Evolutionary conservation across 2,329 filamentous ascomycete species (phyloP), one percentile per base, ranked within the genome.

Genomic region (Triangularia verruculosa): DNA sequence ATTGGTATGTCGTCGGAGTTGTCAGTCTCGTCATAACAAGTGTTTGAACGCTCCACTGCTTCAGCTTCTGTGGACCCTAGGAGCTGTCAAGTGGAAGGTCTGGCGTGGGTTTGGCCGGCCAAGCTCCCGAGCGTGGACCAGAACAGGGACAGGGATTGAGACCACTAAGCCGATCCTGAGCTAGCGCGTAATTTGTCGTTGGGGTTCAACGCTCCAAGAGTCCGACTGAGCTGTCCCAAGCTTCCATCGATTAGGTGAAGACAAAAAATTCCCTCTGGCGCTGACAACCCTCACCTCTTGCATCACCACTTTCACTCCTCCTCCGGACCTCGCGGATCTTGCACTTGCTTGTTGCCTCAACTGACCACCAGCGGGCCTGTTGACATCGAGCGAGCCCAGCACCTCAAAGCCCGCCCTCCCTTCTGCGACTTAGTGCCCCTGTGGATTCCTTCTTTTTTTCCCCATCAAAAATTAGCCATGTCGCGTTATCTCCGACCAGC

Each of bases 401-500:
- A 43, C 51, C n/a, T 34, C 39, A 47, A 47, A 47, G 39, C n/a
- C 39, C 25, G 20, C 51, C 22, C 51, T 54, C 39, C 34, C 39
- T 52, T 7, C n/a, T 61, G 51, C 61, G 22, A 56, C 62, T 66
- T 20, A 56, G 52, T 39, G 59, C 57, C 61, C 53, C 51, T 39
- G 55, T 61, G 52, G 28, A 57, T 55, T 56, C 57, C 47, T 54
- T 30, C 20, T 62, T 62, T 51, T 43, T 58, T 61, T 57, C 56
- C 61, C 57, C 51, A 61, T 53, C 53, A 53, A 61, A 61, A 69
- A 63, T 62, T 56, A 62, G 69, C 59, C 64, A 81, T 81, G 79
- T 81, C 78, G 71, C 78, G 78, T 71, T 80, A 77, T 69, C 74
- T 81, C 68, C 79, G 79, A 73, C 77, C 79, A 61, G 77, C 78